Conservation (phyloP, 495 filamentous ascomycete species). For the Hypoxylon rickii region DNA sequence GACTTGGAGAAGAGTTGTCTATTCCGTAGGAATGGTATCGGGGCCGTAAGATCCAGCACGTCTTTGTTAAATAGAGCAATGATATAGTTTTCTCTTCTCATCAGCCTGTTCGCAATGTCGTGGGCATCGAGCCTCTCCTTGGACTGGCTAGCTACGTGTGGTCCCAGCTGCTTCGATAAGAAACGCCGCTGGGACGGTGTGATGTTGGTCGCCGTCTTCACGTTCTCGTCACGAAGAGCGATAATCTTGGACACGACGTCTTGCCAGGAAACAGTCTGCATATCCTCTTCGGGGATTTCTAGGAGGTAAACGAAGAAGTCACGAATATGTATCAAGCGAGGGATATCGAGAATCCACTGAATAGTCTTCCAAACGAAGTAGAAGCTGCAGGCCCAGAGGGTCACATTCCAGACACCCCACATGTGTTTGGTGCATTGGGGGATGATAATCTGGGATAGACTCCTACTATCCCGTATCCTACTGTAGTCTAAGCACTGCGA, state of each 20-base stretch:
- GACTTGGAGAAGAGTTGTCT: constrained; percentile 79
- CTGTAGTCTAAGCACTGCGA: constrained; percentile 85
- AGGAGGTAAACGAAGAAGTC: constrained; percentile 89
- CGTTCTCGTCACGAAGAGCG: constrained; percentile 83
- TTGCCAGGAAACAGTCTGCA: constrained; percentile 97
- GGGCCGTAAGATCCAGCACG: constrained; percentile 82
- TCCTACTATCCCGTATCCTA: constrained; percentile 73
- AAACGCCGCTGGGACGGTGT: constrained; percentile 62
- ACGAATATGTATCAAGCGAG: constrained; percentile 75
- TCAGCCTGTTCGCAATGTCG: constrained; percentile 94
- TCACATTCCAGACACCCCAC: constrained; percentile 76
- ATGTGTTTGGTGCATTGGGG: constrained; percentile 85
- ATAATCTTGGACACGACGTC: constrained; percentile 89
- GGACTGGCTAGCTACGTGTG: constrained; percentile 69
- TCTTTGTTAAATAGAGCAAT: constrained; percentile 98
- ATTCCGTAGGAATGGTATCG: constrained; percentile 79
- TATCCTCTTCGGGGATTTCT: constrained; percentile 85
- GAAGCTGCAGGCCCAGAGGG: constrained; percentile 85
- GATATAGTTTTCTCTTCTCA: constrained; percentile 95
- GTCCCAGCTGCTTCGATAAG: constrained; percentile 49
- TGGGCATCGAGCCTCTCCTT: constrained; percentile 96
- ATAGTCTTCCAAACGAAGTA: constrained; percentile 83
- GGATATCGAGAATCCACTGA: constrained; percentile 74
- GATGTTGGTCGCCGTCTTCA: constrained; percentile 71
- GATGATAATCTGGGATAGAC: constrained; percentile 75